These are phyloP conservation scores for Neospermospora avenae DNA, from an alignment of 2,329 filamentous ascomycete genomes.

Conservation along the genomic window DNA sequence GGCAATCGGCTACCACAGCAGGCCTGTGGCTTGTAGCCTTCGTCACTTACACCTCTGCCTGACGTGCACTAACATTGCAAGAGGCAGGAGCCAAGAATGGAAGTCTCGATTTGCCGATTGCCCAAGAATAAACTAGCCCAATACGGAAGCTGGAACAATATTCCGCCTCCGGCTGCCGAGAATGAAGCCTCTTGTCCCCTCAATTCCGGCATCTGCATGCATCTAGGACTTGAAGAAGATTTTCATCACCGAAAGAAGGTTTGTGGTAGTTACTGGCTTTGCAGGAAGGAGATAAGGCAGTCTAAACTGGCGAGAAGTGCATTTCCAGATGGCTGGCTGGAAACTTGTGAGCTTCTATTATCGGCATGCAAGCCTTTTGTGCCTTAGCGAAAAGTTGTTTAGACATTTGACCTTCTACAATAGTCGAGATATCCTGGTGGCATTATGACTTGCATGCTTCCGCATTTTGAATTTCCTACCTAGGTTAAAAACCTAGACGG, in stretches of 20 bases:
- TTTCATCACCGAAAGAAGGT: not conserved
- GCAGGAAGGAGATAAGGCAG: not conserved
- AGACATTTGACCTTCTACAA: not conserved
- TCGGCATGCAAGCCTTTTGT: not conserved
- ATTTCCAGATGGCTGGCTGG: not conserved
- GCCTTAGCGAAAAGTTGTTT: not conserved
- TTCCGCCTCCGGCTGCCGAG: constrained; percentile 3
- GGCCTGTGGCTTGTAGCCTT: not conserved
- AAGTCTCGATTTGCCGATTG: not conserved
- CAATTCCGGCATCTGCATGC: not conserved
- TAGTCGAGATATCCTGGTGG: not conserved
- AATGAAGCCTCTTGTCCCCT: not conserved
- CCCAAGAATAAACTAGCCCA: not conserved
- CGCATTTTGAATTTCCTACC: not conserved
- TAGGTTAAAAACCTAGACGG: not conserved
- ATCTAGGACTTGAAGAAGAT: not conserved
- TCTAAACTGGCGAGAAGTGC: not conserved
- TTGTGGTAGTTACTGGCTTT: not conserved
- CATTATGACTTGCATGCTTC: not conserved
- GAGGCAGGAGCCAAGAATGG: not conserved
- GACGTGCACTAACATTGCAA: not conserved
- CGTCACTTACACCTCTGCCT: not conserved
- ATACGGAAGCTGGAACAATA: not conserved
- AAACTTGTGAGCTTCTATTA: not conserved
- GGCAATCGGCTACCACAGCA: not conserved